Base-by-base conservation (phyloP, 441 rosid genomes). In the Erodium texanum region DNA sequence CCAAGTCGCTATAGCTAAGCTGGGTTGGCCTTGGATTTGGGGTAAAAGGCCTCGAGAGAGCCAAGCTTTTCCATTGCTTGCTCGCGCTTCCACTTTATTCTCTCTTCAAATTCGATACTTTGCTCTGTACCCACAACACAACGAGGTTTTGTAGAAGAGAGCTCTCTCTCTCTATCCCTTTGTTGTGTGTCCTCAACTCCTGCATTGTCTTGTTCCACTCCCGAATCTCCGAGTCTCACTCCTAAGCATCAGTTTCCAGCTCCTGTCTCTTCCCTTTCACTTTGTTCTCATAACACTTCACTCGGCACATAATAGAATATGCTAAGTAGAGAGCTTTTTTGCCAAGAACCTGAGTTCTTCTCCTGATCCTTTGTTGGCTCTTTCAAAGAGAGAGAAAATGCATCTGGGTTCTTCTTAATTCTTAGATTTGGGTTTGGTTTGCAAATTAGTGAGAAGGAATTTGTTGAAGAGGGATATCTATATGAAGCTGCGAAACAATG, bases 401-500 rank as follows among this genome's bases (percentile, higher is more conserved):
- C 23, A 59, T 59, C 63, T 23, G 64, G 64, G 64, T 59, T 59
- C 64, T 68, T 68, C 38, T 50, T 61, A 38, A 43, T 73, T 41
- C 65, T 69, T 73, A 61, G 73, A 70, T 70, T 66, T 65, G 75
- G 50, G 18, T 54, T 12, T 74, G 38, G 32, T 59, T 73, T 27
- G 10, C 65, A 4, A 67, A 54, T 11, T 19, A 1, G 29, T 27
- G 24, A 36, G 9, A 43, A 43, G 50, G 12, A 43, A 43, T 38
- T 38, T 38, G 50, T 43, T 43, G 50, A 43, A 43, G 54, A 66
- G 54, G 63, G 68, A 66, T 76, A 78, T 66, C 58, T 83, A 74
- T 76, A 81, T 85, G 93, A 88, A 82, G 79, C 74, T 72, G 70
- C 70, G 87, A 77, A 69, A 86, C 86, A 82, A 93, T 93, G 99